Evolutionary conservation across 345 rosid species (phyloP), one percentile per base, ranked within the genome.

Genomic region (Corymbia maculata): DNA sequence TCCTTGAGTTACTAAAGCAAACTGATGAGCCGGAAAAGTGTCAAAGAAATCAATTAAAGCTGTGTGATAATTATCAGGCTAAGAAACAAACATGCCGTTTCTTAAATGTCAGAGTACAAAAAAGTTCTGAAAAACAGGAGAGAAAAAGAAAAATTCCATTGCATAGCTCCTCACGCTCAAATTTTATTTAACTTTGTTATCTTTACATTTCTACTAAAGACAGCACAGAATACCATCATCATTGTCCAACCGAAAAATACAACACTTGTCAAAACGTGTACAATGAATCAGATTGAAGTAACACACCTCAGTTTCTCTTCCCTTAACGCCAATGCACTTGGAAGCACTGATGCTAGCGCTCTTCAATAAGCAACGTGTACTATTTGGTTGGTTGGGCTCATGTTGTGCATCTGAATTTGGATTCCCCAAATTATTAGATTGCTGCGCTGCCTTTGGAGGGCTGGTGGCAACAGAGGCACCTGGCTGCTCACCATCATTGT

Each of bases 271-370:
- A 75, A 75, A 36, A 19, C 8, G 1, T 19, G 26, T 75, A 75
- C 14, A 19, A 19, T 12, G 13, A 75, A 75, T 75, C 13, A 75
- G 17, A 9, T 75, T 36, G 75, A 53, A 53, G 28, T 14, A 24
- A 47, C 52, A 22, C 32, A 88, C 89, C 89, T 84, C 93, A 2
- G 89, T 44, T 52, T 92, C 94, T 86, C 82, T 93, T 57, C 87
- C 92, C 90, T 94, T 88, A 88, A 92, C 91, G 55, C 90, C 96
- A 55, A 96, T 92, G 88, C 99, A 97, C 91, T 96, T 95, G 64
- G 99, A 96, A 88, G 95, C 99, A 90, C 99, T 97, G 86, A 97
- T 97, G 92, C 99, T 97, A 66, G 96, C 97, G 88, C 99, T 97
- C 93, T 97, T 97, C 92, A 95, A 89, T 79, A 97, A 90, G 94